Evolutionary conservation across 176 grass and related monocot species (phyloP).

Genomic region (Triticum dicoccoides): DNA sequence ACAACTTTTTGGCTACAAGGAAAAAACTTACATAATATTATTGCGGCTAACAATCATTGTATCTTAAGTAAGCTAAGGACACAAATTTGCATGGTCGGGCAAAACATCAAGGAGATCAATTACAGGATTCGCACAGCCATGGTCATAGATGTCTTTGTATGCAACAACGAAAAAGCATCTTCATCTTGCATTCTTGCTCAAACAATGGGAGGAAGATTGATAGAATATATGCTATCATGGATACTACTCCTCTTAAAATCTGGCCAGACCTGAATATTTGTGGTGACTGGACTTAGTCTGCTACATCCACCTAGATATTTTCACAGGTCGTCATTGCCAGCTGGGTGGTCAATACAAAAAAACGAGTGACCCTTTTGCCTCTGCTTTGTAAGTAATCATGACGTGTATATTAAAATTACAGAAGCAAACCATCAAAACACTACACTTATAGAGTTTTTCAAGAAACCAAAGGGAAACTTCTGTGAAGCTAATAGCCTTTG

Average conservation of each 20-base stretch:
- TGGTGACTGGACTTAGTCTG: slow-evolving; percentile 52
- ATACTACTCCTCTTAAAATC: slow-evolving; percentile 39
- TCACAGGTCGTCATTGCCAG: slow-evolving; percentile 85
- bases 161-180: background rate
- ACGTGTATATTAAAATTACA: slow-evolving; percentile 12
- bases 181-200: background rate
- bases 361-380: slow-evolving; percentile 50
- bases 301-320: slow-evolving; percentile 55
- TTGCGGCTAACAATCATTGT: background rate
- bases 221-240: slow-evolving; percentile 33
- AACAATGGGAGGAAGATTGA: slow-evolving; percentile 1
- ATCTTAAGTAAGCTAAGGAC: background rate
- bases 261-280: slow-evolving; percentile 58
- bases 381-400: slow-evolving; percentile 31
- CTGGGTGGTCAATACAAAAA: slow-evolving; percentile 58
- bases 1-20: slow-evolving; percentile 9
- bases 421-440: background rate
- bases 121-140: no score
- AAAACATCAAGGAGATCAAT: background rate
- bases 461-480: background rate
- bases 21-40: slow-evolving; percentile 9
- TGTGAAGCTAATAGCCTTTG: background rate
- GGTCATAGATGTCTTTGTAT: background rate
- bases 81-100: background rate
- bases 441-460: background rate